Evolutionary conservation across 768 basidiomycete genomes (phyloP), one percentile per base, ranked within the genome.

Genomic region (Grammothele lineata): DNA sequence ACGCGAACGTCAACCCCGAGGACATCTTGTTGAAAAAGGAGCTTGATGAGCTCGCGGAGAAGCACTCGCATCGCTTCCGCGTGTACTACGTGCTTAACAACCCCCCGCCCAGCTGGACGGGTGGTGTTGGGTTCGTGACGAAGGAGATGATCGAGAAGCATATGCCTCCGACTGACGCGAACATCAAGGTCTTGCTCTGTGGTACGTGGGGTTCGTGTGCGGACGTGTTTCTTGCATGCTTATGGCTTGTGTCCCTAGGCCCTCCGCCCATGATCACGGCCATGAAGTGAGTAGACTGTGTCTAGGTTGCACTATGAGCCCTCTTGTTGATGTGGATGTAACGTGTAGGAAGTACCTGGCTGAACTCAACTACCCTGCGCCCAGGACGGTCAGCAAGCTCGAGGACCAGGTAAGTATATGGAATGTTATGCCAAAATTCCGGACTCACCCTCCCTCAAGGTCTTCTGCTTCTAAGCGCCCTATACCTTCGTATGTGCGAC

Each of bases 51-150:
- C 80, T 97, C 37, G 76, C 78, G 15, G 72, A 71, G 39, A 70
- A 68, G 45, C 76, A 95, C 60, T 71, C 74, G 18, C 64, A 72
- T 37, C 74, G 81, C 48, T 92, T 98, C 76, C 81, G 78, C 55
- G 75, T 95, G 43, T 81, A 79, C 69, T 92, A 93, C 64, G 92
- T 96, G 45, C 80, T 99, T 61, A 98, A 99, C 76, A 96, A 92
- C 73, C 83, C 93, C 2, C 93, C 95, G 4, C 71, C 78, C 22
- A 74, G 67, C 54, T 99, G 96, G 96, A 77, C 72, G 4, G 89
- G 88, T 37, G 93, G 93, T 50, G 81, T 83, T 45, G 96, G 96
- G 32, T 99, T 96, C 59, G 90, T 99, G 45, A 80, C 85, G 57
- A 90, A 88, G 68, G 91, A 92, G 10, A 92, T 96, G 62, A 92